These are phyloP conservation scores for Hygrophila difformis DNA, from an alignment of 257 asterid genomes.

Conservation along the genomic window DNA sequence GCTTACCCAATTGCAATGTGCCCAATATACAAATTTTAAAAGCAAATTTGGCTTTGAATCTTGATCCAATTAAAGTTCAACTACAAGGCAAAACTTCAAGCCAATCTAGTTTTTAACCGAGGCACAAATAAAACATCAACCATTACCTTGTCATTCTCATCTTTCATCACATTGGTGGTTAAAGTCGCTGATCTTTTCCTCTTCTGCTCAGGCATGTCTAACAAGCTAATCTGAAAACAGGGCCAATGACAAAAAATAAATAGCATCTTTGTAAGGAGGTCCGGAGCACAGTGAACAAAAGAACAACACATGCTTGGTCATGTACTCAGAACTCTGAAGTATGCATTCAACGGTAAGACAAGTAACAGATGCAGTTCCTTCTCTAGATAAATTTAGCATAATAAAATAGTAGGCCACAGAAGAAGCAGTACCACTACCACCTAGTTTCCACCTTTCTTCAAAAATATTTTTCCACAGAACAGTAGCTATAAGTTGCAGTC, in stretches of 20 bases:
- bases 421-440: too few species aligned
- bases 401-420: too few species aligned
- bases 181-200: slow-evolving; percentile 35
- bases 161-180: slow-evolving; percentile 73
- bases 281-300: slow-evolving; percentile 7
- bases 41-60: neutral
- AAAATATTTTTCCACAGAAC: neutral
- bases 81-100: too few species aligned
- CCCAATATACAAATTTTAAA: neutral
- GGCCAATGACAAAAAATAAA: slow-evolving; percentile 16
- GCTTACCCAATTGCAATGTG: neutral
- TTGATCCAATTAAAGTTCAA: too few species aligned
- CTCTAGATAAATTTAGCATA: too few species aligned
- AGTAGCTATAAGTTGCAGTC: slow-evolving; percentile 2
- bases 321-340: neutral
- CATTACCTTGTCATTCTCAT: slow-evolving; percentile 77
- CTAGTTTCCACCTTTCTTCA: too few species aligned
- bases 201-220: slow-evolving; percentile 64
- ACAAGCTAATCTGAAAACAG: slow-evolving; percentile 82
- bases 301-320: slow-evolving; percentile 1
- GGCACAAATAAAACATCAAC: neutral
- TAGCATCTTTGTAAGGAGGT: slow-evolving; percentile 3
- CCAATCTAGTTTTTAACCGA: too few species aligned
- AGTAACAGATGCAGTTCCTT: neutral
- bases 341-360: slow-evolving; percentile 1